Base-by-base conservation (phyloP, 108 stramenopile species). In the Skeletonema menzelii region DNA sequence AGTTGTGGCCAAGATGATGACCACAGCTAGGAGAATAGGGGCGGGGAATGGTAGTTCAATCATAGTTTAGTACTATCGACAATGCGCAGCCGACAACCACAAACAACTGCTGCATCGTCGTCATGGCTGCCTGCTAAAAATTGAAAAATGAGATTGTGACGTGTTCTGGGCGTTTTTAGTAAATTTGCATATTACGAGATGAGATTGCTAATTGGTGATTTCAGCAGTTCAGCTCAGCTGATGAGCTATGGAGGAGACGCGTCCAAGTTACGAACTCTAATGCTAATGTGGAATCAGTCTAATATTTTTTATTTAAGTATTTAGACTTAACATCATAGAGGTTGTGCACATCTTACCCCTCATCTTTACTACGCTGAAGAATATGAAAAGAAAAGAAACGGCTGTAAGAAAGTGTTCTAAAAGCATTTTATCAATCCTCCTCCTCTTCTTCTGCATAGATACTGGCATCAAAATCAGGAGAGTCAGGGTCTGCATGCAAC, bases 401-500 rank as follows among this genome's bases (percentile, higher is more conserved):
- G 17, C 22, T 20, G 47, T 49, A 19, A 49, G 47, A 49, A 49
- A 8, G 47, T 49, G 38, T 49, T 49, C 47, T 49, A 19, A 49
- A 49, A 22, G 47, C 17, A 20, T 15, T 20, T 7, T 22, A 20
- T 64, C 20, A 64, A 34, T 73, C 65, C 67, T 73, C 38, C 10
- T 75, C 68, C 8, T 62, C 71, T 17, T 62, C 71, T 6, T 62
- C 67, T 2, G 44, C 73, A 59, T 75, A 65, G 17, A 34, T 24
- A n/a, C 66, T 68, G 34, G 47, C 30, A 66, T 68, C 65, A 58
- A 65, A 75, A 60, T 68, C 65, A 26, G 73, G 73, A 6, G 38
- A 28, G 26, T 75, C 79, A 3, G 79, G 79, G 17, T 80, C 79
- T 26, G 68, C 66, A 30, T 66, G 31, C 12, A 69, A 1, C 31